phyloP scores from a whole-genome alignment of 2,329 filamentous ascomycete genomes.

The Nigrograna mackinnonii region DNA sequence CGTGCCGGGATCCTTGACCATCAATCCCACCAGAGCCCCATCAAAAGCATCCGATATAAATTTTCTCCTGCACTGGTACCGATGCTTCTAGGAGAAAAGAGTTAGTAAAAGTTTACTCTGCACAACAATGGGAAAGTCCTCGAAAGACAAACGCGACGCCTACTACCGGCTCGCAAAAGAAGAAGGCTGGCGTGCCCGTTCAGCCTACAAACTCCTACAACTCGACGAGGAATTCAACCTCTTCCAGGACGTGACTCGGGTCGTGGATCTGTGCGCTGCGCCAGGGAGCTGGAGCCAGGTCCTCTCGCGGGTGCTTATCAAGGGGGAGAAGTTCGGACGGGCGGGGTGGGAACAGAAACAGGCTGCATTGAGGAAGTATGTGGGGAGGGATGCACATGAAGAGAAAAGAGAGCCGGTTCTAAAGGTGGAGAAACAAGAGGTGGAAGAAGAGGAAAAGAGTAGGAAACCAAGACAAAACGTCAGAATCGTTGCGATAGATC shows the following conservation, averaged over 20 bases:
- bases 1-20: too few relatives aligned
- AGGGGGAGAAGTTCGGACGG: constrained; percentile 87
- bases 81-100: background rate
- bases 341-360: constrained; percentile 86
- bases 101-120: too few relatives aligned
- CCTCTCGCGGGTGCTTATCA: constrained; percentile 88
- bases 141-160: constrained; percentile 97
- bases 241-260: constrained; percentile 85
- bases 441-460: constrained; percentile 16
- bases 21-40: too few relatives aligned
- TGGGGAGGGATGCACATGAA: constrained; percentile 48
- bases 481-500: constrained; percentile 92
- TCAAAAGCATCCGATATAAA: too few relatives aligned
- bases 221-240: constrained; percentile 96
- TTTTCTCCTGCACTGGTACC: background rate
- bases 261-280: constrained; percentile 94
- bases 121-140: constrained; percentile 88
- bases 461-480: constrained; percentile 50
- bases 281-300: constrained; percentile 98
- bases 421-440: constrained; percentile 6
- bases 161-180: constrained; percentile 98
- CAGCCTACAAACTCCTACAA: constrained; percentile 95
- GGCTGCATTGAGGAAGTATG: constrained; percentile 64
- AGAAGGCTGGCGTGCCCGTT: constrained; percentile 95
- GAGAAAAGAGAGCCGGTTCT: too few relatives aligned